Conservation (phyloP, 2,329 filamentous ascomycete genomes). For the Thelonectria olida region DNA sequence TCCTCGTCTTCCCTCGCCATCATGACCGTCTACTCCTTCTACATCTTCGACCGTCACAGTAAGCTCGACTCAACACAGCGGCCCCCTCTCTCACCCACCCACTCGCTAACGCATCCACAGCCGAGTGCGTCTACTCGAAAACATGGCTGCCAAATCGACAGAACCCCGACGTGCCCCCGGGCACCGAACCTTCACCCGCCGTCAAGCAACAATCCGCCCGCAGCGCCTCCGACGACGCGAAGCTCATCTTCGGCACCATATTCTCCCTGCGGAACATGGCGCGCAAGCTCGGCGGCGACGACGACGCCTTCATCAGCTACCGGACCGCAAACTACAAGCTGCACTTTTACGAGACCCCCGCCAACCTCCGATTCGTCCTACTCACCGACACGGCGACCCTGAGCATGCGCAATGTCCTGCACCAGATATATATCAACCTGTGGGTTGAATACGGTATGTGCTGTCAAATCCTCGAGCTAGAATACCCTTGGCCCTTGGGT, state of each 20-base stretch:
- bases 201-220: constrained; percentile 33
- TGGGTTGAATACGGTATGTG: constrained; percentile 91
- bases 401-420: constrained; percentile 92
- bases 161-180: constrained; percentile 51
- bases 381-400: constrained; percentile 88
- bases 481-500: background rate
- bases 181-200: constrained; percentile 45
- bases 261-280: constrained; percentile 98
- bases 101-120: constrained; percentile 56
- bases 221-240: constrained; percentile 80
- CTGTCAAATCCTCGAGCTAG: background rate
- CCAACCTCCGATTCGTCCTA: constrained; percentile 95
- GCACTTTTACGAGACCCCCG: constrained; percentile 98
- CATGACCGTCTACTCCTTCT: constrained; percentile 97
- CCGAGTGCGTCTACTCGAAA: constrained; percentile 96
- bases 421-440: constrained; percentile 98
- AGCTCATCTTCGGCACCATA: constrained; percentile 95
- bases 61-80: constrained; percentile 44
- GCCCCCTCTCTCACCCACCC: constrained; percentile 17
- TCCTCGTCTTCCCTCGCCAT: constrained; percentile 37
- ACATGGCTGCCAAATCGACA: constrained; percentile 73
- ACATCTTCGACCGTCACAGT: constrained; percentile 99
- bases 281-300: constrained; percentile 90
- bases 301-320: constrained; percentile 95
- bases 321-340: constrained; percentile 96